Base-by-base conservation (phyloP, 768 basidiomycete genomes). In the Leucosporidium yakuticum region DNA sequence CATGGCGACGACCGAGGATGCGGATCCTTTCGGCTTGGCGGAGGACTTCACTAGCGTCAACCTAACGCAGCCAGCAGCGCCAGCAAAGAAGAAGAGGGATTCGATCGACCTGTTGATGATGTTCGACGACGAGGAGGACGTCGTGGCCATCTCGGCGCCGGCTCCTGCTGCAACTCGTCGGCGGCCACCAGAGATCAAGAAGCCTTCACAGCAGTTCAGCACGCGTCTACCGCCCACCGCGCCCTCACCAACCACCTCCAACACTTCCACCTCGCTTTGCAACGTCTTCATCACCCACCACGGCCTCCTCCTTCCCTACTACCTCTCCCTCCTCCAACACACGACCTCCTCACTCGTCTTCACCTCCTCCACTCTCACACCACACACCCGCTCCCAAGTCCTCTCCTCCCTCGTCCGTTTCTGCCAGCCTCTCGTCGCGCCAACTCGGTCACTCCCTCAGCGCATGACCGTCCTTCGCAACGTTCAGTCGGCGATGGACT, bases 401-500 rank as follows among this genome's bases (percentile, higher is more conserved):
- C 83, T 99, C 4, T 85, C 85, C 31, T 81, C 90, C 0, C 86
- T 99, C 19, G 81, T 86, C 2, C 80, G 83, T 1, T 95, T 91
- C 75, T 85, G 95, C 87, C 34, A 64, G 0, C 82, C 84, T 2
- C 62, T 72, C 19, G 78, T 96, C 55, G 85, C 88, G 69, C 92
- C 95, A 0, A 80, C 92, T 2, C 82, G 84, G 5, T 80, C 83
- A 71, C 90, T 88, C 85, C 81, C 83, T 11, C 79, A 83, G 27
- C 81, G 90, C 47, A 14, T 29, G 48, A 68, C 67, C 20, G 68
- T 73, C 51, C 81, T 83, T 34, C 77, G 85, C 4, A 84, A 88
- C 20, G 82, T 97, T 25, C 84, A 88, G 19, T 83, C 88, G 0
- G 87, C 90, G 0, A 85, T 87, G 77, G 94, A 97, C 74, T 83